Percentiles rank a stretch among this genome's conserved stretches.
phyloP scores from a whole-genome alignment of 768 basidiomycete genomes.

The Ramaria sp. region DNA sequence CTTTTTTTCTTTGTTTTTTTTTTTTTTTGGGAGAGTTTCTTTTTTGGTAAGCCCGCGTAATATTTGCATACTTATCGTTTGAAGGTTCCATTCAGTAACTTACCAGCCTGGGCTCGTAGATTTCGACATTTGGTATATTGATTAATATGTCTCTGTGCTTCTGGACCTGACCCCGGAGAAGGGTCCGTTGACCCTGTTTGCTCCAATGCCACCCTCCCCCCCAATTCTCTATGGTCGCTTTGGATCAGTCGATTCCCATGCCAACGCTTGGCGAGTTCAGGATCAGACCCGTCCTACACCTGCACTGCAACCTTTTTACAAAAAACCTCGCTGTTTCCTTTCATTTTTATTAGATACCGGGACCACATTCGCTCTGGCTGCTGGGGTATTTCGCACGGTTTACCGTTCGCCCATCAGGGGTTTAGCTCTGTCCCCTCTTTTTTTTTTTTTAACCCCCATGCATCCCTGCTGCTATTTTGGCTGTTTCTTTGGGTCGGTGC shows the following conservation, averaged over 20 bases:
- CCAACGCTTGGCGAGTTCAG: not conserved
- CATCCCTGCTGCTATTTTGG: slow-evolving; percentile 25
- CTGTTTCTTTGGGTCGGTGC: slow-evolving; percentile 33
- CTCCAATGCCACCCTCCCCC: slow-evolving; percentile 35
- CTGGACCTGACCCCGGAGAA: not conserved
- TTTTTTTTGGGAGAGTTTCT: not conserved
- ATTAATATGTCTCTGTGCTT: not conserved
- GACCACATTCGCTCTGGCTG: slow-evolving; percentile 26
- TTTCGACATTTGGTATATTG: not conserved
- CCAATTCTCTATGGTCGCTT: slow-evolving; percentile 30
- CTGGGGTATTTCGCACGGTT: slow-evolving; percentile 36
- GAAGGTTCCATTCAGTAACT: too few species aligned
- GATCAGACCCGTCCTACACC: slow-evolving; percentile 24
- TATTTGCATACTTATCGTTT: too few species aligned
- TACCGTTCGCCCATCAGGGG: slow-evolving; percentile 33
- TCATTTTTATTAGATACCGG: slow-evolving; percentile 33
- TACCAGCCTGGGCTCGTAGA: not conserved
- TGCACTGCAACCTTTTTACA: too few species aligned
- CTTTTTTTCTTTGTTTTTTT: too few species aligned
- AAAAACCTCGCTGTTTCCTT: slow-evolving; percentile 33
- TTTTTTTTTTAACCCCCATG: too few species aligned
- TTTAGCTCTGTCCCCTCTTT: too few species aligned
- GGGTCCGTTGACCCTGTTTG: slow-evolving; percentile 32
- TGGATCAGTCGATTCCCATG: slow-evolving; percentile 11
- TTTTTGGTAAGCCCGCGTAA: not conserved